Evolutionary conservation across 176 grass and related monocot genomes (phyloP), one percentile per base, ranked within the genome.

Genomic region (Ensete ventricosum): DNA sequence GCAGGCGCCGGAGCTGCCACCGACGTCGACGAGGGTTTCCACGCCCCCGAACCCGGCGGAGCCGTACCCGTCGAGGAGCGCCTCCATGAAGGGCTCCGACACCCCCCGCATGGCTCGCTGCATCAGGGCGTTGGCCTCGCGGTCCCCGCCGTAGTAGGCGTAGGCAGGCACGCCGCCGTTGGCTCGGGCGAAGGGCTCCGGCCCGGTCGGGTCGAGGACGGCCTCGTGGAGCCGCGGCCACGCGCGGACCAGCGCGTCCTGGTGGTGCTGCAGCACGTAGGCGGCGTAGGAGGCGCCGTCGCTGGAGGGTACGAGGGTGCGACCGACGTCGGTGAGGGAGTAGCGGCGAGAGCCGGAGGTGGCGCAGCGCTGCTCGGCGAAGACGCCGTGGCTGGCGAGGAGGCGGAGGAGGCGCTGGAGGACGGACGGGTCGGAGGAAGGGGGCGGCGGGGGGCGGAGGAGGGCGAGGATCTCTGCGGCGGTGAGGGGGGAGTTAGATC

Each of bases 241-340:
- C 0, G 88, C 83, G 2, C 77, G 74, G 1, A 97, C 72, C 71
- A 97, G 79, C 62, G 90, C 93, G 34, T 97, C 90, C 88, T 97
- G 90, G 79, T 97, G 93, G 76, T 97, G 90, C 81, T 97, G 93
- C 17, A 97, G 69, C 14, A 96, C 88, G 77, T 96, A 91, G 64
- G 88, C 86, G 13, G 88, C 89, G 79, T 89, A 96, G 66, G 82
- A 77, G 3, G 69, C 17, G 13, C 62, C 78, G 11, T 21, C 50
- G 1, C 27, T 10, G 74, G 24, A 13, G 3, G 85, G 64, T 0
- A 85, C 84, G 1, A 96, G 86, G 72, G 92, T 91, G 52, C 83
- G 82, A 0, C 92, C 92, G 20, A 96, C 72, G 3, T 78, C 80
- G 8, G 89, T 91, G 51, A 96, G 86, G 23, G 92, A 77, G 75